Base-by-base conservation (phyloP, 768 basidiomycete species). In the Tylopilus sp. region DNA sequence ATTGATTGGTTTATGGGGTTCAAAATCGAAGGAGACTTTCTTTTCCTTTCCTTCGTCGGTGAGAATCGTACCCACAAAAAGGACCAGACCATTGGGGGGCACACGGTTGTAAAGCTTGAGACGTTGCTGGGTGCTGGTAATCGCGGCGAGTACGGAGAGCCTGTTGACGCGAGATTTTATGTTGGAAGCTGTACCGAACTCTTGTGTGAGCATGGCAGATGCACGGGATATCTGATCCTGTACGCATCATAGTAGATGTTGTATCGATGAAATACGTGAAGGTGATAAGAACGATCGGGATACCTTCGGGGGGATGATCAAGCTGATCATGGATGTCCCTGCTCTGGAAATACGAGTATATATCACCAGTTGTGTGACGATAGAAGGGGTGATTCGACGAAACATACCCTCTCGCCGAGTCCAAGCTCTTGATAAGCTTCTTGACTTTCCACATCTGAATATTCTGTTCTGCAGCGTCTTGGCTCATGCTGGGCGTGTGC, bases 31-130 rank as follows among this genome's bases (percentile, higher is more conserved):
- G 0, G 92, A 94, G 28, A 96, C 92, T 72, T 98, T 99, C 80
- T 98, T 98, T 74, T 98, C 97, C 72, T 99, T 99, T 53, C 96
- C 96, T 73, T 98, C 96, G 62, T 98, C 94, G 45, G 96, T 99
- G 49, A 98, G 76, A 64, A 99, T 91, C 12, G 97, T 99, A 28
- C 97, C 97, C 53, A 98, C 97, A 72, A 98, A 99, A 34, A 99
- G 84, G 56, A 98, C 92, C 19, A 99, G 84, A 51, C 95, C 97
- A 59, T 98, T 98, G 3, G 93, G 92, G 2, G 97, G 97, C 0
- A 97, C 94, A 55, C 93, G 85, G 69, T 88, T 92, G 77, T 98
- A 99, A 17, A 99, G 78, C 76, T 99, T 99, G 55, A 99, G 80
- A 51, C 95, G 85, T 61, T 98, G 95, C 71, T 98, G 97, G 17